These are phyloP conservation scores for Chrysanthemum makinoi DNA, from an alignment of 129 eudicot species.

Conservation along the genomic window DNA sequence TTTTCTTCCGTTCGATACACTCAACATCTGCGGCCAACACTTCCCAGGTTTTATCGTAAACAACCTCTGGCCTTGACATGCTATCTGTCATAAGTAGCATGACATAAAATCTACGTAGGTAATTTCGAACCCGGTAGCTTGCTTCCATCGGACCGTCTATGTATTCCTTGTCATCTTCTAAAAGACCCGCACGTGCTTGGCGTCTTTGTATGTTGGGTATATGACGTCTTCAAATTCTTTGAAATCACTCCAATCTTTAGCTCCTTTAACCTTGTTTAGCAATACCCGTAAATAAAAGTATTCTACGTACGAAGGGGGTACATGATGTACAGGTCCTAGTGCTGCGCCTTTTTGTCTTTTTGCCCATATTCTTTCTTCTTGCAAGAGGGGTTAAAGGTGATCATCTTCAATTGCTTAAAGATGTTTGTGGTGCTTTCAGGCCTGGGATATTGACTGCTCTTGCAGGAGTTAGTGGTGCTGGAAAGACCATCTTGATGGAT, in stretches of 20 bases:
- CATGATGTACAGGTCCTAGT: neutral
- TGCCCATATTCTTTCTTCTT: too few relatives aligned
- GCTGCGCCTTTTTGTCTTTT: too few relatives aligned
- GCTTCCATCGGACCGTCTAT: neutral
- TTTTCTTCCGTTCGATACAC: neutral
- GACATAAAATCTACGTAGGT: neutral
- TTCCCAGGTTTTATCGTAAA: neutral
- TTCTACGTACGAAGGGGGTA: neutral
- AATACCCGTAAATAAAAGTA: too few relatives aligned
- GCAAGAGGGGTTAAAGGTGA: too few relatives aligned
- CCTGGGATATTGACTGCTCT: too few relatives aligned
- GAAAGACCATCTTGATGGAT: too few relatives aligned
- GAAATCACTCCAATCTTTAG: neutral
- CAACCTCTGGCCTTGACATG: neutral
- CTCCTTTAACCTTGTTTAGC: neutral
- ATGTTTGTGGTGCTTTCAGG: too few relatives aligned
- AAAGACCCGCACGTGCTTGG: neutral
- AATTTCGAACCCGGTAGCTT: neutral
- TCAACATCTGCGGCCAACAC: neutral
- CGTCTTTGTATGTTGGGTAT: neutral
- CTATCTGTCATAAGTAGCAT: neutral
- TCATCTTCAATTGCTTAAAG: too few relatives aligned
- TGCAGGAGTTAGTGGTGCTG: too few relatives aligned
- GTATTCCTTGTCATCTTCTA: neutral
- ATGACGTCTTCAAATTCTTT: neutral